Evolutionary conservation across 2,329 filamentous ascomycete species (phyloP).

Genomic region (Paecilomyces niveus): DNA sequence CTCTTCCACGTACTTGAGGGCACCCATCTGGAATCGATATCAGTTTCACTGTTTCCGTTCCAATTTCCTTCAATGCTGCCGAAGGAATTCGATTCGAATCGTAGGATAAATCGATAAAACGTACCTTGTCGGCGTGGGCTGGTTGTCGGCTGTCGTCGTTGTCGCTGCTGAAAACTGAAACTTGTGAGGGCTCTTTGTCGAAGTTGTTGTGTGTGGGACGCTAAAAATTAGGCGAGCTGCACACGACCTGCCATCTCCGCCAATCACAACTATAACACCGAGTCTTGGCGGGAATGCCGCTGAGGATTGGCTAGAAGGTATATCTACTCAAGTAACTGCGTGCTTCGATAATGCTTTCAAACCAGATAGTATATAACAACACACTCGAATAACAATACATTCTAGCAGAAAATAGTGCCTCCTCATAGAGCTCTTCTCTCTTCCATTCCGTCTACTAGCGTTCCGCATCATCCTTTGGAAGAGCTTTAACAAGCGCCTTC

Average conservation of each 20-base stretch:
- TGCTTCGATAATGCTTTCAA: not conserved
- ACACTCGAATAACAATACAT: not conserved
- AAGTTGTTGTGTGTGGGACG: slow-evolving; percentile 36
- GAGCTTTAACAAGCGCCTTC: slow-evolving; percentile 1
- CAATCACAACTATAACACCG: slow-evolving; percentile 13
- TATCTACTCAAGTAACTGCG: not conserved
- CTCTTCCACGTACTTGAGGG: slow-evolving; percentile 99
- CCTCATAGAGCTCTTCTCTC: not conserved
- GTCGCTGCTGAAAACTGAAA: slow-evolving; percentile 31
- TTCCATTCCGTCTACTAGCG: not conserved
- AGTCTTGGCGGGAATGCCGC: not conserved
- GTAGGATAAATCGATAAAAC: slow-evolving; percentile 10
- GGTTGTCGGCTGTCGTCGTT: slow-evolving; percentile 38
- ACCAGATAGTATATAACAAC: too few species aligned
- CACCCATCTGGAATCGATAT: slow-evolving; percentile 68
- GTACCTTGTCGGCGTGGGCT: slow-evolving; percentile 39
- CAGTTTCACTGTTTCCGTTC: slow-evolving; percentile 8
- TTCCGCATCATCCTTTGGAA: not conserved
- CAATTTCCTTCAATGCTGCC: not conserved
- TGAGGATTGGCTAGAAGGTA: not conserved
- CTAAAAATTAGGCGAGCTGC: slow-evolving; percentile 35
- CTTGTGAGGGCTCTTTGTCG: slow-evolving; percentile 18
- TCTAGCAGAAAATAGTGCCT: not conserved
- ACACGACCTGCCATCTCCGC: slow-evolving; percentile 5
- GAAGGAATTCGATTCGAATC: not conserved